These are phyloP conservation scores for Fraxinus paxiana DNA, from an alignment of 305 asterid genomes.

Conservation along the genomic window DNA sequence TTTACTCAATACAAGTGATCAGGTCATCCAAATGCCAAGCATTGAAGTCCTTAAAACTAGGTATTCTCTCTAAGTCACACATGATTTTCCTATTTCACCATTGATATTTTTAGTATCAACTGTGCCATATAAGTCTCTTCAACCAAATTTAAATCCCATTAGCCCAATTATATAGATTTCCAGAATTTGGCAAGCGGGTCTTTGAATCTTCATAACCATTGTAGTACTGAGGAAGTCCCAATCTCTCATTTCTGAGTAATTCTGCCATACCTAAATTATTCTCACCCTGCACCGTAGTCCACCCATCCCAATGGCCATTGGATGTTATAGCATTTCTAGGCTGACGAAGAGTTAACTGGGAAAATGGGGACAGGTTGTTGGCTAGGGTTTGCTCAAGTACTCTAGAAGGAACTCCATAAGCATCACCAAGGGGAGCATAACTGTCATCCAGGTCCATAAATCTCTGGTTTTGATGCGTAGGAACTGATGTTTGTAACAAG, in stretches of 20 bases:
- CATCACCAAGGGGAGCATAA: conserved; percentile 47
- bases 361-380: conserved; percentile 51
- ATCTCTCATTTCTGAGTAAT: conserved; percentile 59
- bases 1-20: conserved; percentile 26
- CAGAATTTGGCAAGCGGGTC: conserved; percentile 60
- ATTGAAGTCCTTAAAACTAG: conserved; percentile 25
- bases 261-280: conserved; percentile 64
- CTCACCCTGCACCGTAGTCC: conserved; percentile 63
- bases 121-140: conserved; percentile 13
- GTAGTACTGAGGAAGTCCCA: conserved; percentile 56
- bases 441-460: conserved; percentile 44
- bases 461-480: conserved; percentile 70
- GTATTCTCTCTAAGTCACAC: conserved; percentile 30
- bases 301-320: conserved; percentile 77
- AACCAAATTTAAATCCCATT: conserved; percentile 55
- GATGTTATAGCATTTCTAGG: conserved; percentile 52
- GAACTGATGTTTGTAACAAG: conserved; percentile 58
- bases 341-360: conserved; percentile 56
- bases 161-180: conserved; percentile 56
- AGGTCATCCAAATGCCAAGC: conserved; percentile 29
- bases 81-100: conserved; percentile 31
- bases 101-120: conserved; percentile 13
- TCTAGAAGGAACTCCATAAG: conserved; percentile 60
- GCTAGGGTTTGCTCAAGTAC: conserved; percentile 54
- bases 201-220: conserved; percentile 69